Percentiles rank a stretch among this genome's conserved stretches.
phyloP scores from a whole-genome alignment of 2,329 filamentous ascomycete species.

The Xylariaceae sp. region DNA sequence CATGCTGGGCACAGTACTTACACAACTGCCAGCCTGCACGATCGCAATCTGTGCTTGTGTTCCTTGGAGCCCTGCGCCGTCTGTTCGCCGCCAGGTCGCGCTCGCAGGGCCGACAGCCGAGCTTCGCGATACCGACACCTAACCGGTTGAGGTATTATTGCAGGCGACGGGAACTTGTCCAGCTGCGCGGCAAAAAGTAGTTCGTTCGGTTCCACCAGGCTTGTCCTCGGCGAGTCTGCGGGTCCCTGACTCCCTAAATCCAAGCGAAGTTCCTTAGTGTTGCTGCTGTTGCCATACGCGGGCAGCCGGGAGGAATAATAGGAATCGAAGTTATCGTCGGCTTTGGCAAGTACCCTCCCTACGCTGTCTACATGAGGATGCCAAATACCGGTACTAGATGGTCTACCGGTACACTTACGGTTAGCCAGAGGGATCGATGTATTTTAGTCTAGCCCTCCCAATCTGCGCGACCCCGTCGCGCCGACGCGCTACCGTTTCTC shows the following conservation, averaged over 20 bases:
- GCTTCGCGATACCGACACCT: slow-evolving; percentile 16
- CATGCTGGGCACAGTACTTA: neutral
- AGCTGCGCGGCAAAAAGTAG: neutral
- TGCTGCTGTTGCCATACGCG: slow-evolving; percentile 10
- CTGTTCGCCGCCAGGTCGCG: neutral
- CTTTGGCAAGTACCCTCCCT: no score
- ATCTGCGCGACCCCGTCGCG: no score
- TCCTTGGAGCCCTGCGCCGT: neutral
- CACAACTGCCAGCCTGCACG: slow-evolving; percentile 18
- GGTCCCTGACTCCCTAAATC: slow-evolving; percentile 5
- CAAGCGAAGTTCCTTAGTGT: slow-evolving; percentile 16
- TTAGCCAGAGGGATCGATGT: no score
- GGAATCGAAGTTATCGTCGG: neutral
- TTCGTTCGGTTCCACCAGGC: neutral
- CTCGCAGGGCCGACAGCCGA: slow-evolving; percentile 16
- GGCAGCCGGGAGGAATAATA: slow-evolving; percentile 5
- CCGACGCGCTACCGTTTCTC: no score
- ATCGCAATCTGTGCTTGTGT: slow-evolving; percentile 19
- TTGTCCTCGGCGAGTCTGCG: slow-evolving; percentile 17
- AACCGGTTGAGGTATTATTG: slow-evolving; percentile 15
- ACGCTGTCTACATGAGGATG: neutral
- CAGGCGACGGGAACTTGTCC: no score
- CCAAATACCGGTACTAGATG: slow-evolving; percentile 8
- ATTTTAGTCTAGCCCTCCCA: no score
- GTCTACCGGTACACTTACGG: no score